Evolutionary conservation across 805 yeast species (phyloP).

Genomic region (Dipodascus albidus): DNA sequence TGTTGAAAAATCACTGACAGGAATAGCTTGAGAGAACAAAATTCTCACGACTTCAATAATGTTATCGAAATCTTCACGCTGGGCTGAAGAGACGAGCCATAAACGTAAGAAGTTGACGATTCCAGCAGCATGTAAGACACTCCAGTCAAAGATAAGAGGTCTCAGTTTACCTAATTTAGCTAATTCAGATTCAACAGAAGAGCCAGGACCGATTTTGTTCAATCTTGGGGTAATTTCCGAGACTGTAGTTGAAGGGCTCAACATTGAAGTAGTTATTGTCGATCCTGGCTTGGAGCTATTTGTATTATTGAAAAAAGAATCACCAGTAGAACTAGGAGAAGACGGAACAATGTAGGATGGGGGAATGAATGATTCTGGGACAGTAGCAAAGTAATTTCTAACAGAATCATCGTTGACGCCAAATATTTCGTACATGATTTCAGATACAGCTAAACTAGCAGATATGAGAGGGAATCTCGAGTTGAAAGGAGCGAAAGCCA

Average conservation of each 20-base stretch:
- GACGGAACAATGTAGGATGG: constrained; percentile 9
- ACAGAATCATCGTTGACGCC: constrained; percentile 7
- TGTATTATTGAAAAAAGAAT: not conserved
- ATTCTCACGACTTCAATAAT: constrained; percentile 35
- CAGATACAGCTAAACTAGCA: constrained; percentile 16
- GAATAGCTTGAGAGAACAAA: constrained; percentile 19
- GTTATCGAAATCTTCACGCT: constrained; percentile 39
- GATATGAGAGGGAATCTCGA: constrained; percentile 15
- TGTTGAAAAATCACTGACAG: constrained; percentile 13
- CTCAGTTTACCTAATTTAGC: constrained; percentile 13
- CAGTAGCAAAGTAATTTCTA: constrained; percentile 5
- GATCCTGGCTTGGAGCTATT: not conserved
- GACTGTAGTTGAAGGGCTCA: not conserved
- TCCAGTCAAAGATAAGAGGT: constrained; percentile 31
- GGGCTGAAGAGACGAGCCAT: constrained; percentile 57
- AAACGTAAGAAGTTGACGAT: constrained; percentile 46
- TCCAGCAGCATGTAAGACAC: constrained; percentile 41
- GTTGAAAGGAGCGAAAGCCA: constrained; percentile 13
- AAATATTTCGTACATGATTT: constrained; percentile 11
- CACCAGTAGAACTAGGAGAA: not conserved
- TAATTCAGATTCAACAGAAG: constrained; percentile 10
- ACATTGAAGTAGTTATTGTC: not conserved
- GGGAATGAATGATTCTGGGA: constrained; percentile 11
- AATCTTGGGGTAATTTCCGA: not conserved
- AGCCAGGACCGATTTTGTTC: constrained; percentile 3